Conservation (phyloP, 1,139 yeast species). For the Hemisphaericaspora xylanilytica region DNA sequence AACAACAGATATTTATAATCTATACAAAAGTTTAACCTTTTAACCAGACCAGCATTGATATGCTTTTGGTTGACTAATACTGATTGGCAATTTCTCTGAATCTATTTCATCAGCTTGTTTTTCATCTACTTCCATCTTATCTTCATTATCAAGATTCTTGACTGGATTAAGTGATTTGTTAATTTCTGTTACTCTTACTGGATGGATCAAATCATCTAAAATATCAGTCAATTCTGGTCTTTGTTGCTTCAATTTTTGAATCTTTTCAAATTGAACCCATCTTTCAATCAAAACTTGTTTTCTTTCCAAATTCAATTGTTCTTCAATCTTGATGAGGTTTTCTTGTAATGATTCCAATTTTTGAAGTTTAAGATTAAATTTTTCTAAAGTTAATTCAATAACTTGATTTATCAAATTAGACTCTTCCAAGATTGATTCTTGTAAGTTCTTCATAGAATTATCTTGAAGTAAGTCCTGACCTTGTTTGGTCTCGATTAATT, state of each 20-base stretch:
- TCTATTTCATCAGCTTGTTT: conserved; percentile 29
- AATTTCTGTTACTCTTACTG: conserved; percentile 37
- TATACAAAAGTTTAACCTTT: background rate
- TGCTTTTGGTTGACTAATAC: conserved; percentile 53
- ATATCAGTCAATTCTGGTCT: conserved; percentile 45
- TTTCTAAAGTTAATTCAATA: conserved; percentile 55
- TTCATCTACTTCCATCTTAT: conserved; percentile 24
- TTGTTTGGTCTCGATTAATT: conserved; percentile 30
- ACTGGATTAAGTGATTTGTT: conserved; percentile 21
- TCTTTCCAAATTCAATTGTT: conserved; percentile 50
- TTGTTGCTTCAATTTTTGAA: conserved; percentile 41
- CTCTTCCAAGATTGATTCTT: conserved; percentile 33
- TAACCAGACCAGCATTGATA: conserved; percentile 61
- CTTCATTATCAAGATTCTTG: conserved; percentile 21
- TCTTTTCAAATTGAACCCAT: conserved; percentile 46
- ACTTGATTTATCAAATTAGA: conserved; percentile 48
- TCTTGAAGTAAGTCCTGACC: conserved; percentile 32
- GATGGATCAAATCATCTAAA: conserved; percentile 40
- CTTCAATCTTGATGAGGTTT: conserved; percentile 47
- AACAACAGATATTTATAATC: background rate
- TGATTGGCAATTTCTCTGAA: conserved; percentile 48
- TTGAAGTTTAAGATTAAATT: conserved; percentile 52
- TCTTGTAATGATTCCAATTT: conserved; percentile 51
- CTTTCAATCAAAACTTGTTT: conserved; percentile 44
- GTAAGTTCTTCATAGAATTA: conserved; percentile 28